These are phyloP conservation scores for Cryptococcus sp. DNA, from an alignment of 1,284 basidiomycete genomes.

Conservation along the genomic window DNA sequence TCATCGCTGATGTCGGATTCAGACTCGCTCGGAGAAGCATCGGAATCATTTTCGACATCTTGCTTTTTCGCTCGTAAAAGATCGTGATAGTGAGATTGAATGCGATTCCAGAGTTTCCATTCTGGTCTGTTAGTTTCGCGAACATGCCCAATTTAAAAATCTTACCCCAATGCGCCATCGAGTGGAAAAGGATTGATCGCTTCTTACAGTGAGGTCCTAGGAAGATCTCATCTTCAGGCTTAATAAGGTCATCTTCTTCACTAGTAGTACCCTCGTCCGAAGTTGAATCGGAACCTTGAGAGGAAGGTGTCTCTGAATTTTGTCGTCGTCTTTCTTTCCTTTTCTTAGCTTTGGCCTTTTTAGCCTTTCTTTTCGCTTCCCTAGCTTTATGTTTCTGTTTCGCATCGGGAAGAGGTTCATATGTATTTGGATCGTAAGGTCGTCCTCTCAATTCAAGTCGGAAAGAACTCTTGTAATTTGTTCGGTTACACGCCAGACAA, in stretches of 20 bases:
- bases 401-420: conserved; percentile 18
- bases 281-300: background rate
- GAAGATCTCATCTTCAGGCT: conserved; percentile 61
- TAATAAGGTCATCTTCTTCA: background rate
- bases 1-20: conserved; percentile 20
- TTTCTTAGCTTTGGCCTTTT: conserved; percentile 2
- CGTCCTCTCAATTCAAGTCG: conserved; percentile 28
- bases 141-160: conserved; percentile 3
- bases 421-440: conserved; percentile 39
- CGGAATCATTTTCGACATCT: conserved; percentile 15
- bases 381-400: background rate
- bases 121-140: conserved; percentile 51
- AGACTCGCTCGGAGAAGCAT: conserved; percentile 9
- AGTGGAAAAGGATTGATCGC: conserved; percentile 65
- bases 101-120: conserved; percentile 22
- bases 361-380: background rate
- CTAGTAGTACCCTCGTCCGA: conserved; percentile 1
- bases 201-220: conserved; percentile 50
- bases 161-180: conserved; percentile 77
- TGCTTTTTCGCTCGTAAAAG: conserved; percentile 23
- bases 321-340: background rate
- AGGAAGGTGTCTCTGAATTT: background rate
- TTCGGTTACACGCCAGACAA: conserved; percentile 75
- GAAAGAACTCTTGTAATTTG: conserved; percentile 52
- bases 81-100: conserved; percentile 24